phyloP scores from a whole-genome alignment of 2,329 filamentous ascomycete species.

The Fusarium mangiferae region DNA sequence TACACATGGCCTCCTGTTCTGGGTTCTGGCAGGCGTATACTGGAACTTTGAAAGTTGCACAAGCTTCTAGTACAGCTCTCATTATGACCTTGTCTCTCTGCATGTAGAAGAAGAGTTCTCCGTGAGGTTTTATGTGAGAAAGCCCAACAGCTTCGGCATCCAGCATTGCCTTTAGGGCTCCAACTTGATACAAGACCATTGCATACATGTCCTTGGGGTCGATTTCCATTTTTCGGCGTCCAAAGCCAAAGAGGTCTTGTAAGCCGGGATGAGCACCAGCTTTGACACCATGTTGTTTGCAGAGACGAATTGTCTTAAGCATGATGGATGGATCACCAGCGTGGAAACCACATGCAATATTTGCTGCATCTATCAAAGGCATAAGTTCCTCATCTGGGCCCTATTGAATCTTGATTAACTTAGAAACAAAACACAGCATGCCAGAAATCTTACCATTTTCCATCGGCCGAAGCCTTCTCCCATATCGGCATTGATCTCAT shows the following conservation, averaged over 20 bases:
- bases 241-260: slow-evolving; percentile 73
- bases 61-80: slow-evolving; percentile 44
- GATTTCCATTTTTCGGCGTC: slow-evolving; percentile 69
- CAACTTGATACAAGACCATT: slow-evolving; percentile 70
- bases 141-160: slow-evolving; percentile 65
- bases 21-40: slow-evolving; percentile 40
- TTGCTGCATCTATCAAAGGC: slow-evolving; percentile 69
- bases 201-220: slow-evolving; percentile 66
- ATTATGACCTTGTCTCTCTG: slow-evolving; percentile 42
- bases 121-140: slow-evolving; percentile 72
- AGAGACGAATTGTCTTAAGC: slow-evolving; percentile 66
- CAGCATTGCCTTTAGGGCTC: slow-evolving; percentile 69
- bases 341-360: slow-evolving; percentile 70
- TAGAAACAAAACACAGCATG: too few species aligned
- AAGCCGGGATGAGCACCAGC: slow-evolving; percentile 72
- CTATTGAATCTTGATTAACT: neutral
- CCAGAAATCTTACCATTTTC: neutral
- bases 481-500: slow-evolving; percentile 1
- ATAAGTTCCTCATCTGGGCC: slow-evolving; percentile 68
- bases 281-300: slow-evolving; percentile 66
- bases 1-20: neutral
- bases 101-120: slow-evolving; percentile 61
- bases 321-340: slow-evolving; percentile 73
- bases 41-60: slow-evolving; percentile 42
- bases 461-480: neutral